A percentile compares a stretch with the other conserved stretches of the same genome.
These are phyloP conservation scores for Apostasia ramifera DNA, from an alignment of 106 monocot genomes.

Conservation along the genomic window DNA sequence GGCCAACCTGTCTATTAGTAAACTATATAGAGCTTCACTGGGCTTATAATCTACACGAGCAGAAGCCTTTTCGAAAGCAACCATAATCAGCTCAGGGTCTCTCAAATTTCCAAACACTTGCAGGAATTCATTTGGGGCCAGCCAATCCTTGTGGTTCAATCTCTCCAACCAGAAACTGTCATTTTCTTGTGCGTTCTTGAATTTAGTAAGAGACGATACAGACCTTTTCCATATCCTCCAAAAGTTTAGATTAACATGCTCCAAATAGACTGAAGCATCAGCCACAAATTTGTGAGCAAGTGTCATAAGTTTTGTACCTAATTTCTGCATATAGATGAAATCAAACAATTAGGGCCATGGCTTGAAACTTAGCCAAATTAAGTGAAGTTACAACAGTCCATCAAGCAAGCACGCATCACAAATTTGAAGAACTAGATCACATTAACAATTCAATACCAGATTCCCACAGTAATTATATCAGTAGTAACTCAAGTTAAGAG, in stretches of 20 bases:
- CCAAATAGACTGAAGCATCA: not conserved
- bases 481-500: no score
- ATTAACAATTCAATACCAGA: no score
- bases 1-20: conserved; percentile 54
- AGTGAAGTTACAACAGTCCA: no score
- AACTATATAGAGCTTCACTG: conserved; percentile 54
- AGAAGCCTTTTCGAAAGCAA: conserved; percentile 39
- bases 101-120: conserved; percentile 52
- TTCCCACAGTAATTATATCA: no score
- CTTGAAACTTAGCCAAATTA: no score
- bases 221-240: not conserved
- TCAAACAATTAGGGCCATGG: no score
- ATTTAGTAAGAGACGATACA: conserved; percentile 20
- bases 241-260: not conserved
- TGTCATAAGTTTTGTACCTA: not conserved
- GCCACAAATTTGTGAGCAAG: not conserved
- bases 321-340: not conserved
- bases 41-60: conserved; percentile 70
- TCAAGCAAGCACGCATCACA: no score
- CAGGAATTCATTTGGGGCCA: conserved; percentile 74
- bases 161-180: conserved; percentile 43
- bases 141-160: conserved; percentile 81
- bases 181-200: conserved; percentile 18
- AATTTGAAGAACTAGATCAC: no score
- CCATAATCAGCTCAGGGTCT: conserved; percentile 43